Conservation (phyloP, 345 rosid species). For the Pistacia atlantica region DNA sequence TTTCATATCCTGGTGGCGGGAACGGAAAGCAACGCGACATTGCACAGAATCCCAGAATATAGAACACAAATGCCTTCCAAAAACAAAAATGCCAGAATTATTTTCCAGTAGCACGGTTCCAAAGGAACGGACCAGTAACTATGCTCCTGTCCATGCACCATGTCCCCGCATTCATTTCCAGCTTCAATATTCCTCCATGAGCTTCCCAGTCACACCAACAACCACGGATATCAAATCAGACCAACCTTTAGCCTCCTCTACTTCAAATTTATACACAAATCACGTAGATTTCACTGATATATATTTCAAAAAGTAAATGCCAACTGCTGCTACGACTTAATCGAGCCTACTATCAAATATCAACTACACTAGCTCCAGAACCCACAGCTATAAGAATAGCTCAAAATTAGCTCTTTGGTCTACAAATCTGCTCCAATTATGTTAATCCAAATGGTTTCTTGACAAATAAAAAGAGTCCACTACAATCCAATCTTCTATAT, state of each 20-base stretch:
- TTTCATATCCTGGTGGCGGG: constrained; percentile 97
- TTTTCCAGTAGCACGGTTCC: constrained; percentile 49
- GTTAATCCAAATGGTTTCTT: constrained; percentile 37
- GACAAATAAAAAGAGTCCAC: constrained; percentile 32
- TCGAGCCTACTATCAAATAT: constrained; percentile 12
- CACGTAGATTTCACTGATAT: constrained; percentile 21
- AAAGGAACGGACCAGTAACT: constrained; percentile 50
- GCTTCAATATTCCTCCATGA: constrained; percentile 40
- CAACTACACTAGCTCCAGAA: constrained; percentile 26
- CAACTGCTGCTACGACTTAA: constrained; percentile 16
- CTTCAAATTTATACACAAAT: constrained; percentile 20
- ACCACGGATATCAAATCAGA: constrained; percentile 14
- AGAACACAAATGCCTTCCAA: constrained; percentile 24
- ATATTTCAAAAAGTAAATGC: constrained; percentile 20
- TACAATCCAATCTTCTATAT: constrained; percentile 25
- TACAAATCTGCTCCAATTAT: constrained; percentile 26
- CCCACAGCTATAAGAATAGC: constrained; percentile 14
- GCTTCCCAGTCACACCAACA: constrained; percentile 23
- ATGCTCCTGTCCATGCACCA: constrained; percentile 67
- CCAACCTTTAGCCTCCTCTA: constrained; percentile 16
- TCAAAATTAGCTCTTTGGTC: constrained; percentile 13
- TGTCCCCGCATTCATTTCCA: constrained; percentile 63
- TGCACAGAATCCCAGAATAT: constrained; percentile 40
- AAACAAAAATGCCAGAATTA: constrained; percentile 38
- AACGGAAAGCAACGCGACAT: constrained; percentile 99